Evolutionary conservation across 2,329 filamentous ascomycete genomes (phyloP), one percentile per base, ranked within the genome.

Genomic region (Delphinella strobiligena): DNA sequence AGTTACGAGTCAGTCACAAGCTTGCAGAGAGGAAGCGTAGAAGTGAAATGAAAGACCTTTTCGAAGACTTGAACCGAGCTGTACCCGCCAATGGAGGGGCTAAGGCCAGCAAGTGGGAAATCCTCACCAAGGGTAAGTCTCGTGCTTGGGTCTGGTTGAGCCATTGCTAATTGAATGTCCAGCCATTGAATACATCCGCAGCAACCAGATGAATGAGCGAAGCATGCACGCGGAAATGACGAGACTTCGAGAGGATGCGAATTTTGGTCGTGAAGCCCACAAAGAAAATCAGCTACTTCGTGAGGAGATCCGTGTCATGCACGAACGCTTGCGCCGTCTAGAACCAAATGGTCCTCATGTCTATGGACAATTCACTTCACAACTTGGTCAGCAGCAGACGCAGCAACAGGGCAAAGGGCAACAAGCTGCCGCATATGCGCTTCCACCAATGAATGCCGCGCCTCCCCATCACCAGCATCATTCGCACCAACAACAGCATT

Each of bases 61-160:
- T 91, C 53, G 84, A 91, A 48, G 80, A 85, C 50, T 64, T 91
- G 7, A 75, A 85, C 49, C 79, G 82, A 48, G 67, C 86, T 29
- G 79, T 89, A 63, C 83, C 83, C 1, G 81, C 86, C 49, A 83
- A 85, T 51, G 75, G 84, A 12, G 84, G 84, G 1, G 81, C 80
- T 17, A 93, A 91, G 57, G 84, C 84, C 0, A 88, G 82, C 49
- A 93, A 93, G 51, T 93, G 84, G 84, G 84, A 93, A 51, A 87
- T 89, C 36, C 57, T 93, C 12, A 87, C 82, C 2, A 89, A 89
- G 68, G 82, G 84, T 88, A 64, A 46, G 71, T 56, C 18, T 19
- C 18, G 31, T 8, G 2, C 18, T 41, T n/a, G 29, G 33, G 29
- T 32, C 15, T 36, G 15, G 2, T n/a, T n/a, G n/a, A n/a, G n/a